Evolutionary conservation across 2,329 filamentous ascomycete genomes (phyloP).

Genomic region (Diplodia scrobiculata): DNA sequence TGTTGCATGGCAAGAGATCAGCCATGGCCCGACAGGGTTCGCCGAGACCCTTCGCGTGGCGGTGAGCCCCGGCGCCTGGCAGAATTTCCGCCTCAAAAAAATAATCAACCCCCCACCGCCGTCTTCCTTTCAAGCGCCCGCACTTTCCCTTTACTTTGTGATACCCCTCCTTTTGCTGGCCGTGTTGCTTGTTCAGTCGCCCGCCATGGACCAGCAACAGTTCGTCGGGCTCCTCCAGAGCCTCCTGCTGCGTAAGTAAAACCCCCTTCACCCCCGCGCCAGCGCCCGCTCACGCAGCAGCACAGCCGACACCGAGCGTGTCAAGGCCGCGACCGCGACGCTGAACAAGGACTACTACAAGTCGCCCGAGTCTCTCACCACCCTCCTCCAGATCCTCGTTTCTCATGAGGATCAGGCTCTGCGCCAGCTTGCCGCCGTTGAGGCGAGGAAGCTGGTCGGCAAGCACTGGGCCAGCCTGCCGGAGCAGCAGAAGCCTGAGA

Average conservation of each 20-base stretch:
- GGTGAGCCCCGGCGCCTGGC: slow-evolving; percentile 6
- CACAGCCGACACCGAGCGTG: slow-evolving; percentile 70
- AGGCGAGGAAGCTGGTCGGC: slow-evolving; percentile 76
- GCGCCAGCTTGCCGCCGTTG: slow-evolving; percentile 87
- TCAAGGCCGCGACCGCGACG: slow-evolving; percentile 86
- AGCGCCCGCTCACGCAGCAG: slow-evolving; percentile 28
- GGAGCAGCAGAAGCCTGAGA: slow-evolving; percentile 73
- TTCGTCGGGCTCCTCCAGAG: slow-evolving; percentile 85
- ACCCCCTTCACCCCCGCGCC: slow-evolving; percentile 41
- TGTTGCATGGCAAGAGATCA: slow-evolving; percentile 14
- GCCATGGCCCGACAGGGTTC: not conserved
- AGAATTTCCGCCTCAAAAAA: slow-evolving; percentile 29
- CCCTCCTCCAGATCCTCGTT: slow-evolving; percentile 84
- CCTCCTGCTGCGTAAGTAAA: slow-evolving; percentile 76
- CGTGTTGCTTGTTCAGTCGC: slow-evolving; percentile 17
- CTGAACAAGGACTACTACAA: slow-evolving; percentile 94
- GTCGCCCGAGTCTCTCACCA: slow-evolving; percentile 77
- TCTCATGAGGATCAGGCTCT: slow-evolving; percentile 69
- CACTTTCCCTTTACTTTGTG: slow-evolving; percentile 26
- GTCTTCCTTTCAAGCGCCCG: slow-evolving; percentile 12
- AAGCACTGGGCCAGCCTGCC: slow-evolving; percentile 83
- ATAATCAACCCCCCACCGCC: slow-evolving; percentile 19
- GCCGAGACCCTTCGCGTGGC: slow-evolving; percentile 5
- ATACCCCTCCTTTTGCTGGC: slow-evolving; percentile 25
- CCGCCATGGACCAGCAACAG: slow-evolving; percentile 73